phyloP scores from a whole-genome alignment of 805 yeast genomes.

The Kuraishia hungarica region DNA sequence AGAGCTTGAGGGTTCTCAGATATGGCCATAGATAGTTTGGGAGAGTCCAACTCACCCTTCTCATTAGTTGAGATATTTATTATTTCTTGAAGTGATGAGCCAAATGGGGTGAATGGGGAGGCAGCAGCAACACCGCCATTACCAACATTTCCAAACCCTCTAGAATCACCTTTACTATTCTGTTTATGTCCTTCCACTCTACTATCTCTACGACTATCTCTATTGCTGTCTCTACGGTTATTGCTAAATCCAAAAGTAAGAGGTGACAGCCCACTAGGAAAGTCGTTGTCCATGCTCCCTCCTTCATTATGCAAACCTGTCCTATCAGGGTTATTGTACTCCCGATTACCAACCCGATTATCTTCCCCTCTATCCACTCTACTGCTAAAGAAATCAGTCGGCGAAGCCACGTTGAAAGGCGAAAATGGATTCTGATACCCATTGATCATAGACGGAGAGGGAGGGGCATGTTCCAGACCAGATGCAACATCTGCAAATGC shows the following conservation, averaged over 20 bases:
- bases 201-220: neutral
- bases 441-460: neutral
- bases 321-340: too few species aligned
- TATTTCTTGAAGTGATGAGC: constrained; percentile 14
- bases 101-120: neutral
- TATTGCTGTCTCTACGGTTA: neutral
- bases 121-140: neutral
- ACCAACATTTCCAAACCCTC: too few species aligned
- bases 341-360: too few species aligned
- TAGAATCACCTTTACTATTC: neutral
- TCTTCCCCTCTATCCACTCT: neutral
- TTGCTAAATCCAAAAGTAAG: neutral
- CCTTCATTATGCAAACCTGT: too few species aligned
- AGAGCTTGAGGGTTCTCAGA: constrained; percentile 14
- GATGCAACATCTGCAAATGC: constrained; percentile 1
- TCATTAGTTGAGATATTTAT: constrained; percentile 12
- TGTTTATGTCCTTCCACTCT: neutral
- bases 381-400: neutral
- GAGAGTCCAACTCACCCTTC: constrained; percentile 16
- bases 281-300: neutral
- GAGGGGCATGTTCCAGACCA: neutral
- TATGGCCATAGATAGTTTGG: constrained; percentile 13
- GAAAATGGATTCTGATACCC: neutral
- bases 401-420: neutral
- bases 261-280: neutral